These are phyloP conservation scores for Puccinia horiana DNA, from an alignment of 1,284 basidiomycete species.

Conservation along the genomic window DNA sequence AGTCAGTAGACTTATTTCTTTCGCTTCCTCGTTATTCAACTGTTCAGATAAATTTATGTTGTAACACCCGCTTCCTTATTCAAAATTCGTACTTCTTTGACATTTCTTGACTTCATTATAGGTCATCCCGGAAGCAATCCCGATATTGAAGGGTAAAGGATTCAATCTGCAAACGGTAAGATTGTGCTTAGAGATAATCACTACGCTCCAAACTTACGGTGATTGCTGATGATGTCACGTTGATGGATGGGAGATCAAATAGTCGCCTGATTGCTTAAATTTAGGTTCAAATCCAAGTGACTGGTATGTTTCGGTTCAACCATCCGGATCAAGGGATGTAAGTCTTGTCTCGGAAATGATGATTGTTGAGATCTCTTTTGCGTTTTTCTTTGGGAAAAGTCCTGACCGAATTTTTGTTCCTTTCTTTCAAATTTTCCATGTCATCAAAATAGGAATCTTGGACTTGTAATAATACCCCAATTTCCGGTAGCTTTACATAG, in stretches of 20 bases:
- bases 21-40: no score
- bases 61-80: neutral
- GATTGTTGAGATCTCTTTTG: no score
- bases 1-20: neutral
- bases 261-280: slow-evolving; percentile 9
- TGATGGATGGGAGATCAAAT: neutral
- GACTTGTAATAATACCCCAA: slow-evolving; percentile 6
- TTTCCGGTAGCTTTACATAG: slow-evolving; percentile 1
- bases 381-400: neutral
- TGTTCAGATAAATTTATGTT: no score
- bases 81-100: neutral
- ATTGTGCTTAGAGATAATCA: neutral
- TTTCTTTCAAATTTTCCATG: neutral
- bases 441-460: slow-evolving; percentile 17
- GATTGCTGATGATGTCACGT: no score
- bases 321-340: slow-evolving; percentile 11
- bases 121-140: slow-evolving; percentile 8
- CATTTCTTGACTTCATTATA: neutral
- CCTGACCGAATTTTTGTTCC: neutral
- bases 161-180: slow-evolving; percentile 9
- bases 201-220: neutral
- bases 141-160: neutral
- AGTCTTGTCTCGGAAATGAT: neutral
- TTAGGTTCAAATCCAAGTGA: slow-evolving; percentile 15
- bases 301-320: slow-evolving; percentile 6